A percentile compares a stretch with the other conserved stretches of the same genome.
Conservation (phyloP, 2,329 filamentous ascomycete genomes). For the Venturia pyrina region DNA sequence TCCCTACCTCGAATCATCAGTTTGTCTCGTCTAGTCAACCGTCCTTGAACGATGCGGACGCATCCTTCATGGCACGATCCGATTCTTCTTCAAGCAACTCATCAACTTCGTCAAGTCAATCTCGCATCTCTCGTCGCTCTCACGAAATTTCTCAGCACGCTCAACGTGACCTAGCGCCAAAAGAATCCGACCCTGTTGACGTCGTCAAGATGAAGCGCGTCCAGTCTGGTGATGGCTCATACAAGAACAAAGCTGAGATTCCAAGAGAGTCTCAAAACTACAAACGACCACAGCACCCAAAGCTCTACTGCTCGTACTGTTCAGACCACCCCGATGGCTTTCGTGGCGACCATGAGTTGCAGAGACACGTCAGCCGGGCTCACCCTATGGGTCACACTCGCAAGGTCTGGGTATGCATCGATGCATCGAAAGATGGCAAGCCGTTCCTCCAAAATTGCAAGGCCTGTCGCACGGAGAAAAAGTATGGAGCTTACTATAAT, state of each 20-base stretch:
- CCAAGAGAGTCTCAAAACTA: constrained; percentile 23
- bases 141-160: constrained; percentile 9
- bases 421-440: constrained; percentile 36
- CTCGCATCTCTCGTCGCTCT: constrained; percentile 6
- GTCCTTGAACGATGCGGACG: background rate
- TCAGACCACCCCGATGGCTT: constrained; percentile 67
- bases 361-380: constrained; percentile 47
- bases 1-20: constrained; percentile 1
- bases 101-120: constrained; percentile 8
- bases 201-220: constrained; percentile 9
- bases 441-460: constrained; percentile 69
- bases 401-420: constrained; percentile 54
- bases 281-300: constrained; percentile 58
- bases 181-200: background rate
- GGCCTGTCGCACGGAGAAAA: constrained; percentile 64
- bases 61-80: background rate
- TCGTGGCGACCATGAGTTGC: constrained; percentile 69
- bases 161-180: constrained; percentile 7
- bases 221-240: constrained; percentile 7
- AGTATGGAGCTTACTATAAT: constrained; percentile 89
- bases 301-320: constrained; percentile 62
- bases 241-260: constrained; percentile 5
- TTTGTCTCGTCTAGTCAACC: constrained; percentile 4
- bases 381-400: constrained; percentile 46
- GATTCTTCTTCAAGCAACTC: constrained; percentile 4